Conservation (phyloP, 495 filamentous ascomycete species). For the Cairneyella variabilis region DNA sequence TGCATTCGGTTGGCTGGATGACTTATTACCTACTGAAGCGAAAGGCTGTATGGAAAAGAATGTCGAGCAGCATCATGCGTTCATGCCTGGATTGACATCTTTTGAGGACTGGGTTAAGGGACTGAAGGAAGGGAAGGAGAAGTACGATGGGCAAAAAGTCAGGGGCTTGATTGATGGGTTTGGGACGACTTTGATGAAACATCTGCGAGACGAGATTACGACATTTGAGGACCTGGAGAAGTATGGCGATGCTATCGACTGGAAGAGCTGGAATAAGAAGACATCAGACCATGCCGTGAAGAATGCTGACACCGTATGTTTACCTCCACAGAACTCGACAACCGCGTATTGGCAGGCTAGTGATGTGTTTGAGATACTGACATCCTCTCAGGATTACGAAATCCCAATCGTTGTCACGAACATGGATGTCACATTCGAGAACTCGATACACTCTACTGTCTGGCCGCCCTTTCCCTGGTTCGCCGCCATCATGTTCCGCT, state of each 20-base stretch:
- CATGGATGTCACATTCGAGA: constrained; percentile 40
- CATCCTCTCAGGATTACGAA: constrained; percentile 6
- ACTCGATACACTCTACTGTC: constrained; percentile 23
- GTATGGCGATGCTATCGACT: constrained; percentile 28
- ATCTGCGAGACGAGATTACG: constrained; percentile 40
- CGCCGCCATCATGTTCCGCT: constrained; percentile 21
- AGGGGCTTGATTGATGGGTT: constrained; percentile 39
- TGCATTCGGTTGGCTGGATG: constrained; percentile 33
- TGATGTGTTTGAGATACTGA: too few relatives aligned
- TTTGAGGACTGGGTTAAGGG: constrained; percentile 20
- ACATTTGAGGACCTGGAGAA: constrained; percentile 25
- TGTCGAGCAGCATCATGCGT: constrained; percentile 32
- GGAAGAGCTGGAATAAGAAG: constrained; percentile 14
- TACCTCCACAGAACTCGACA: neutral
- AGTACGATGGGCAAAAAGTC: constrained; percentile 30
- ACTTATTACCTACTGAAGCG: constrained; percentile 14
- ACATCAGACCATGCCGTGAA: constrained; percentile 21
- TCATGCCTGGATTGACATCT: constrained; percentile 30
- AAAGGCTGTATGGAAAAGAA: constrained; percentile 22
- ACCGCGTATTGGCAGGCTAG: neutral
- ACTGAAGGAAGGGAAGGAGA: constrained; percentile 13
- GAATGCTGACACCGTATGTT: constrained; percentile 12
- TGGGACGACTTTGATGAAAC: constrained; percentile 29
- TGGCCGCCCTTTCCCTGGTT: constrained; percentile 36
- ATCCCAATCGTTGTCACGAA: constrained; percentile 31